Evolutionary conservation across 306 rosid genomes (phyloP).

Genomic region (Styphnolobium japonicum): DNA sequence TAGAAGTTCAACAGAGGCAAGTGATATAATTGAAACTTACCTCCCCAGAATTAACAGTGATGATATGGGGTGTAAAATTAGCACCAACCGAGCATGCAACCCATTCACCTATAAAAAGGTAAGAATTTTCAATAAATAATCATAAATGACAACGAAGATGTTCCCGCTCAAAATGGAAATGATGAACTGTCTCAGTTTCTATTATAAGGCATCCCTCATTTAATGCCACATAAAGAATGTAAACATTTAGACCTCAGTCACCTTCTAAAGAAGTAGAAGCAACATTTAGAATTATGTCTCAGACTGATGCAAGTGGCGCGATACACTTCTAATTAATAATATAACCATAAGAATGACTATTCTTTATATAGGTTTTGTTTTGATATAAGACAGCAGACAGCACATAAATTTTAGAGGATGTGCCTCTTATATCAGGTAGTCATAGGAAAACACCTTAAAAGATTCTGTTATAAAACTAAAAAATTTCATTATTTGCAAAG

Average conservation of each 20-base stretch:
- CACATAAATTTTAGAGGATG: not conserved
- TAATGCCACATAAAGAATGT: not conserved
- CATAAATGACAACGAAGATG: not conserved
- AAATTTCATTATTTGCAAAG: not conserved
- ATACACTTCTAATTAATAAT: too few species aligned
- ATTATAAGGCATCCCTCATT: not conserved
- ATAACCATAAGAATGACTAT: not conserved
- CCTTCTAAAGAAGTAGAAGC: too few species aligned
- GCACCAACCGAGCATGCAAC: constrained; percentile 90
- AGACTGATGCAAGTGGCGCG: too few species aligned
- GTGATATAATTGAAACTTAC: constrained; percentile 37
- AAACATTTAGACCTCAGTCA: too few species aligned
- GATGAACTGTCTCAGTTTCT: not conserved
- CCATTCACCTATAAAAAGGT: constrained; percentile 69
- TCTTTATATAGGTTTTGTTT: not conserved
- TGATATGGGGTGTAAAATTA: constrained; percentile 90
- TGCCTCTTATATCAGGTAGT: not conserved
- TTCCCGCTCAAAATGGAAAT: not conserved
- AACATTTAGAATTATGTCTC: too few species aligned
- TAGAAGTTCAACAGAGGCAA: not conserved
- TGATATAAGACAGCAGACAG: not conserved
- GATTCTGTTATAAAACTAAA: not conserved
- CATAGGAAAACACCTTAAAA: not conserved
- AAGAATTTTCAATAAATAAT: not conserved
- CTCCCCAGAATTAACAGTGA: constrained; percentile 91